Conservation (phyloP, 805 yeast species). For the Hanseniaspora pseudoguilliermondii region DNA sequence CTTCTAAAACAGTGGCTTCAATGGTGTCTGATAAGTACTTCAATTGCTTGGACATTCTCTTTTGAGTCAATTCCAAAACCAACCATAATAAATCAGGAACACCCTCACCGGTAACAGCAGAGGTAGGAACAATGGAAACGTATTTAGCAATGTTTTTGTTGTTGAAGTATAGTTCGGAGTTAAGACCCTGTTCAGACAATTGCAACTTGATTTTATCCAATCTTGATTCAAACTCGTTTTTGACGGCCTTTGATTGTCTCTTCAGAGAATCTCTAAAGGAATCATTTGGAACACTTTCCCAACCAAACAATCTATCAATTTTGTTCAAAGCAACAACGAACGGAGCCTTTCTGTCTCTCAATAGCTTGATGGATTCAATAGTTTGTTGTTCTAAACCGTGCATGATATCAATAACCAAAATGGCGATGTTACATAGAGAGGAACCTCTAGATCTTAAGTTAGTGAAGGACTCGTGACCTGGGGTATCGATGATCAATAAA, state of each 20-base stretch:
- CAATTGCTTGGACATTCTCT: slow-evolving; percentile 97
- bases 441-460: slow-evolving; percentile 98
- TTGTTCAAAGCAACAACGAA: slow-evolving; percentile 94
- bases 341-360: slow-evolving; percentile 96
- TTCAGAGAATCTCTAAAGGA: slow-evolving; percentile 90
- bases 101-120: slow-evolving; percentile 99
- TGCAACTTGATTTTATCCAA: slow-evolving; percentile 75
- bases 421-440: slow-evolving; percentile 96
- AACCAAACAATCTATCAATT: slow-evolving; percentile 92
- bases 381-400: slow-evolving; percentile 99
- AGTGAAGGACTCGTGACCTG: slow-evolving; percentile 99
- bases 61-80: slow-evolving; percentile 86
- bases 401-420: slow-evolving; percentile 95
- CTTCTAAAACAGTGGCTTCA: slow-evolving; percentile 94
- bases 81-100: slow-evolving; percentile 96
- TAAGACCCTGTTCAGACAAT: slow-evolving; percentile 94
- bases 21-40: slow-evolving; percentile 78
- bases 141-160: slow-evolving; percentile 86
- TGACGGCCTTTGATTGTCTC: slow-evolving; percentile 71
- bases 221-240: slow-evolving; percentile 83
- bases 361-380: slow-evolving; percentile 76
- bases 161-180: slow-evolving; percentile 91
- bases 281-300: slow-evolving; percentile 84
- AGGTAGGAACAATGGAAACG: slow-evolving; percentile 94
- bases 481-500: slow-evolving; percentile 89